Conservation (phyloP, 2,329 filamentous ascomycete genomes). For the Trichoderma koningii region DNA sequence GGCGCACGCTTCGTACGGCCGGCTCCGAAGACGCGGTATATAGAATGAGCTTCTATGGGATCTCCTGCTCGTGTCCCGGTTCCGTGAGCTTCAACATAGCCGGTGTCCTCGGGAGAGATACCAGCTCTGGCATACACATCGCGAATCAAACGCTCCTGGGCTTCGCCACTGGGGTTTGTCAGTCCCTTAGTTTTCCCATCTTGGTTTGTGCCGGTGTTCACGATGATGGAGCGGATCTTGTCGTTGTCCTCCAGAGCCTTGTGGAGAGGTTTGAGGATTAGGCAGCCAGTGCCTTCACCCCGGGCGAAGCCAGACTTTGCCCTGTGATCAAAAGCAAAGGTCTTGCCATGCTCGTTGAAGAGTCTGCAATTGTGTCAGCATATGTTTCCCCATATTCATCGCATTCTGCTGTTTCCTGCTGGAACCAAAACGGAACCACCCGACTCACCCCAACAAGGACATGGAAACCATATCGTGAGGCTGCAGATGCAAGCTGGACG, state of each 20-base stretch:
- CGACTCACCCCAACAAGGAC: slow-evolving; percentile 37
- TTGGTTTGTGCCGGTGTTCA: slow-evolving; percentile 53
- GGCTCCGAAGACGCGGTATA: slow-evolving; percentile 47
- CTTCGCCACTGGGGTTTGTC: slow-evolving; percentile 55
- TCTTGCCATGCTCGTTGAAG: slow-evolving; percentile 55
- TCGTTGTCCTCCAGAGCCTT: slow-evolving; percentile 59
- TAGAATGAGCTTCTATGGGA: slow-evolving; percentile 55
- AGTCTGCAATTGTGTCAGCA: slow-evolving; percentile 24
- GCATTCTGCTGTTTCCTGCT: neutral
- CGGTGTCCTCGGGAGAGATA: slow-evolving; percentile 37
- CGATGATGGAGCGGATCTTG: slow-evolving; percentile 54
- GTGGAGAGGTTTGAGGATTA: slow-evolving; percentile 59
- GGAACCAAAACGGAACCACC: neutral
- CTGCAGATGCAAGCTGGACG: slow-evolving; percentile 50
- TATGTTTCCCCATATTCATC: neutral
- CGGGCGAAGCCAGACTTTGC: slow-evolving; percentile 56
- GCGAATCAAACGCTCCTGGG: slow-evolving; percentile 48
- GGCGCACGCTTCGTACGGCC: slow-evolving; percentile 46
- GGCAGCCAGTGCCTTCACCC: slow-evolving; percentile 58
- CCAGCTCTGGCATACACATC: slow-evolving; percentile 40
- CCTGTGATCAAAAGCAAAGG: slow-evolving; percentile 44
- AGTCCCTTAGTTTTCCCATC: slow-evolving; percentile 55
- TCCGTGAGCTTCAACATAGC: slow-evolving; percentile 55
- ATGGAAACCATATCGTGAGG: slow-evolving; percentile 44
- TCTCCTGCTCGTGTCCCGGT: slow-evolving; percentile 60